Evolutionary conservation across 305 asterid species (phyloP).

Genomic region (Euphrasia arctica): DNA sequence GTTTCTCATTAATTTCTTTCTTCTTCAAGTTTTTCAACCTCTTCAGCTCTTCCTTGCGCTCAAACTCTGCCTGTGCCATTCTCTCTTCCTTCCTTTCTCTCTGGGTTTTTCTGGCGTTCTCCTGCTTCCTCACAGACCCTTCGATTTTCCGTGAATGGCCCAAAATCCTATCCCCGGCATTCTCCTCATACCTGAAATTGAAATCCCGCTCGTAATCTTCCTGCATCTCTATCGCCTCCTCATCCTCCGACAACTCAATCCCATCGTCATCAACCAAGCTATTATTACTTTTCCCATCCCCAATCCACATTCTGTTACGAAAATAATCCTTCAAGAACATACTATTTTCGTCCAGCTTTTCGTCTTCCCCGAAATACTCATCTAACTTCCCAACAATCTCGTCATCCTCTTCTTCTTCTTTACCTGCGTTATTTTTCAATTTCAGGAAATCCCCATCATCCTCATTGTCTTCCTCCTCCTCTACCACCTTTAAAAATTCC

Average conservation of each 20-base stretch:
- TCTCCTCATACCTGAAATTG: slow-evolving; percentile 83
- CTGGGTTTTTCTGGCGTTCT: slow-evolving; percentile 65
- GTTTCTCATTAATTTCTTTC: slow-evolving; percentile 77
- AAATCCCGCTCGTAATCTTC: slow-evolving; percentile 80
- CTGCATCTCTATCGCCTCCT: slow-evolving; percentile 75
- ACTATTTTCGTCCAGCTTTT: slow-evolving; percentile 50
- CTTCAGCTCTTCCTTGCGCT: slow-evolving; percentile 76
- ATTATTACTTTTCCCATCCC: slow-evolving; percentile 31
- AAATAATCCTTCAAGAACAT: slow-evolving; percentile 69
- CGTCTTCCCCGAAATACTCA: slow-evolving; percentile 73
- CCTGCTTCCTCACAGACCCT: slow-evolving; percentile 88
- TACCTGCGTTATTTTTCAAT: slow-evolving; percentile 40
- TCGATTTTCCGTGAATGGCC: slow-evolving; percentile 75
- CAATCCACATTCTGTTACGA: slow-evolving; percentile 63
- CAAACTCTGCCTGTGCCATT: slow-evolving; percentile 55
- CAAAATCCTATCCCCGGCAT: slow-evolving; percentile 77
- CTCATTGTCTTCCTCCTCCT: slow-evolving; percentile 41
- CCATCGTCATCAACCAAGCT: slow-evolving; percentile 28
- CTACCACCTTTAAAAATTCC: slow-evolving; percentile 46
- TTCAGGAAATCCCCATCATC: slow-evolving; percentile 59
- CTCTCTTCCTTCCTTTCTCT: slow-evolving; percentile 92
- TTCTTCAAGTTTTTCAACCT: slow-evolving; percentile 82
- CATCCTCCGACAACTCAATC: slow-evolving; percentile 59
- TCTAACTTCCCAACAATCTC: slow-evolving; percentile 54
- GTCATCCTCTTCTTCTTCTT: slow-evolving; percentile 31